Base-by-base conservation (phyloP, 768 basidiomycete genomes). In the Rhizopogon roseolus region DNA sequence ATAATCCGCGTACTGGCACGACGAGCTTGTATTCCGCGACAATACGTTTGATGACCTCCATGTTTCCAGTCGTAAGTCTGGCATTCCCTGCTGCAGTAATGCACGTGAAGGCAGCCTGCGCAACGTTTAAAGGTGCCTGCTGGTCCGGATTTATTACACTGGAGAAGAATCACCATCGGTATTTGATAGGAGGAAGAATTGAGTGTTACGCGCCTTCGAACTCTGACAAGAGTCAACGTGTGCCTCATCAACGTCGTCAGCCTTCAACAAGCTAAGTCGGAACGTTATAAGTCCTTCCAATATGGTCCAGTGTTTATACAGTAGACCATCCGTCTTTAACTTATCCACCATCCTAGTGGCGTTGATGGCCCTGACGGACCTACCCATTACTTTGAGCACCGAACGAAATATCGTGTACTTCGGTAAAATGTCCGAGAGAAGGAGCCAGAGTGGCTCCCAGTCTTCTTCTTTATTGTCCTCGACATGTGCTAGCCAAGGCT, bases 51-150 rank as follows among this genome's bases (percentile, higher is more conserved):
- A 51, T 69, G 66, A 4, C 56, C 53, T 10, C 67, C 66, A n/a
- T 57, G 54, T 52, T 58, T 67, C 66, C 66, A 67, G 37, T 67
- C 66, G 46, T 65, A 59, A 0, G 53, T 62, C 43, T 67, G 67
- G 49, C 67, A 69, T 52, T 67, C 66, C 44, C 55, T 67, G 54
- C 64, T 59, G 50, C 66, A 67, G 39, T 67, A 69, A 44, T 66
- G 53, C 22, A 67, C 66, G 39, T 66, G 62, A 41, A 63, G 63
- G 49, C 66, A 67, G 8, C 66, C 64, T 6, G 58, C 58, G 17
- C 67, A 67, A 3, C 54, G 59, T 41, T 64, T 69, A 41, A 67
- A 60, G 27, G 62, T 64, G 22, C 60, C 64, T 7, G 57, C 52
- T 19, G 66, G 64, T 16, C 62, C 64, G 0, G 61, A 60, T 39